These are phyloP conservation scores for Volvariella volvacea DNA, from an alignment of 1,284 basidiomycete genomes.

Conservation along the genomic window DNA sequence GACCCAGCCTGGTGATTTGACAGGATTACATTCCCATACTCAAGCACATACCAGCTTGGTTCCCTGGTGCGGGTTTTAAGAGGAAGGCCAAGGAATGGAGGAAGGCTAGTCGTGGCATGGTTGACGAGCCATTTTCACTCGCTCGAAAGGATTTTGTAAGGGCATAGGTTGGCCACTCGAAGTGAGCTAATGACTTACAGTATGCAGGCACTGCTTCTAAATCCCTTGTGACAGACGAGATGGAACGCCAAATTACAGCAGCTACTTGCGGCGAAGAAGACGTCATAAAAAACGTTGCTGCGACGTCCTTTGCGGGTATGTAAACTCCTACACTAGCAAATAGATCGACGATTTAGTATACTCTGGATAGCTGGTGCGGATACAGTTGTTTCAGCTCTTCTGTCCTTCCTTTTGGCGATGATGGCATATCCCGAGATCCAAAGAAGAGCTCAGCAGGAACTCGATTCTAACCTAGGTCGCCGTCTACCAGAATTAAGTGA, in stretches of 20 bases:
- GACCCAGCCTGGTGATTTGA: no score
- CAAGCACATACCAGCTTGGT: conserved; percentile 36
- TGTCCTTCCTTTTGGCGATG: conserved; percentile 6
- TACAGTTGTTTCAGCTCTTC: no score
- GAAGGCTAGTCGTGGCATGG: conserved; percentile 12
- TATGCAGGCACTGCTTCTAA: conserved; percentile 20
- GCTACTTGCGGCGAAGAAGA: no score
- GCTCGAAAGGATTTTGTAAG: conserved; percentile 15
- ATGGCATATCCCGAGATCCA: conserved; percentile 6
- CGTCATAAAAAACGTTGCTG: no score
- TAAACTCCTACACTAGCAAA: no score
- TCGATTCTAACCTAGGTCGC: no score
- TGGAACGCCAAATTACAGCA: no score
- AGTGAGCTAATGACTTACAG: conserved; percentile 12
- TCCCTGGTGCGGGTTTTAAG: conserved; percentile 38
- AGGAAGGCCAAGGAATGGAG: conserved; percentile 29
- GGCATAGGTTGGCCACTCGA: background rate
- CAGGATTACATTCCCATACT: conserved; percentile 24
- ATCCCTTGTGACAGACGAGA: conserved; percentile 25
- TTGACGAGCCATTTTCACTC: conserved; percentile 24
- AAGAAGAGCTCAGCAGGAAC: conserved; percentile 2
- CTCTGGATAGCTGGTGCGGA: no score
- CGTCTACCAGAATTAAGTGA: no score
- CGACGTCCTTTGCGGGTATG: no score
- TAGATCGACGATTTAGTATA: no score